A percentile compares a stretch with the other conserved stretches of the same genome.
Evolutionary conservation across 164 flowering plant species (phyloP).

Genomic region (Paratinospora sagittata): DNA sequence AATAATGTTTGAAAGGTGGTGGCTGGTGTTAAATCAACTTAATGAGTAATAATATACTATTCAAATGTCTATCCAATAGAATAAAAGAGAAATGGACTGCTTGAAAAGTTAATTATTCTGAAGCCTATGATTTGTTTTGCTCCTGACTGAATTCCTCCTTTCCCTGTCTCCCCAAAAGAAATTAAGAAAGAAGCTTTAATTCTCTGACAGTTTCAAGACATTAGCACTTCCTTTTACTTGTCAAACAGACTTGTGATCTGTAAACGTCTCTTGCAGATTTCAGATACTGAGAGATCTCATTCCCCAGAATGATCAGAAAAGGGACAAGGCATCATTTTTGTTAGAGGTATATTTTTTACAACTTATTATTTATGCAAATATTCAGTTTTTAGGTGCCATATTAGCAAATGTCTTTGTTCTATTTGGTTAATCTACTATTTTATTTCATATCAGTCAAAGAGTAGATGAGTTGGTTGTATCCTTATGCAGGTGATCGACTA

Average conservation of each 20-base stretch:
- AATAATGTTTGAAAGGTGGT: no score
- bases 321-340: constrained; percentile 93
- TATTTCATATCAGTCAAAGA: neutral
- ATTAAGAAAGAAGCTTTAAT: no score
- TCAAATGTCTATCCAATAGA: no score
- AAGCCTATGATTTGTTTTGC: neutral
- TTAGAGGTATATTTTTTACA: constrained; percentile 52
- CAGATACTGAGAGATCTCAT: constrained; percentile 84
- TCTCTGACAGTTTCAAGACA: no score
- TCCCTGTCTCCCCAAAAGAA: neutral
- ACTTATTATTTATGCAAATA: neutral
- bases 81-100: neutral
- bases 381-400: neutral
- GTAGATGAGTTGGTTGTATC: neutral
- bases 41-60: no score
- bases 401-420: neutral
- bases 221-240: neutral
- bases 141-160: neutral
- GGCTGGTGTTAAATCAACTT: no score
- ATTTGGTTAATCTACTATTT: neutral
- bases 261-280: constrained; percentile 43
- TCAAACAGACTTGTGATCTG: neutral
- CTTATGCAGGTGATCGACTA: constrained; percentile 73
- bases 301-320: constrained; percentile 88
- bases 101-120: neutral